A percentile compares a stretch with the other conserved stretches of the same genome.
phyloP scores from a whole-genome alignment of 352 stramenopile genomes.

The Globisporangium solare region DNA sequence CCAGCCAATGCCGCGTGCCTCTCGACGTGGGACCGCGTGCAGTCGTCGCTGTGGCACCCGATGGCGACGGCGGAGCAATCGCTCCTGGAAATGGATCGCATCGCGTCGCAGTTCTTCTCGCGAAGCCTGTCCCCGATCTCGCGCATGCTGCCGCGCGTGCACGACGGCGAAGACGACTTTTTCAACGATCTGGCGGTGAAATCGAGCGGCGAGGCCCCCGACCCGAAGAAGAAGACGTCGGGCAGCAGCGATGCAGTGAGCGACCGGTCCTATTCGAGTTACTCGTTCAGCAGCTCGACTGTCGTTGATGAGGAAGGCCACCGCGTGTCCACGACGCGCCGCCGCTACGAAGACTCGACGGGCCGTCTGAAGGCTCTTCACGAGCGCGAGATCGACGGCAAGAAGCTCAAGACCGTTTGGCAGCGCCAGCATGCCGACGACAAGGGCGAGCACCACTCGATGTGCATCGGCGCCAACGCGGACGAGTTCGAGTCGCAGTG shows the following conservation, averaged over 20 bases:
- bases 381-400: constrained; percentile 60
- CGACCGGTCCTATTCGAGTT: no score
- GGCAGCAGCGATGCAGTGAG: no score
- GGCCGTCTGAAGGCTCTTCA: constrained; percentile 65
- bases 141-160: constrained; percentile 10
- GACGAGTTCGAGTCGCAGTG: constrained; percentile 69
- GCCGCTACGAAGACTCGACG: constrained; percentile 74
- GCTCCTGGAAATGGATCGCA: constrained; percentile 42
- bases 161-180: constrained; percentile 17
- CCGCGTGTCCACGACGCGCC: constrained; percentile 42
- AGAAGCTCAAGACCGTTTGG: constrained; percentile 26
- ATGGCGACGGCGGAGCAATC: constrained; percentile 74
- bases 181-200: no score
- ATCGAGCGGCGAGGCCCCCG: no score
- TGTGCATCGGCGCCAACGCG: constrained; percentile 24
- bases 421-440: constrained; percentile 31
- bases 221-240: constrained; percentile 21
- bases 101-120: constrained; percentile 1
- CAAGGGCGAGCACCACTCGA: constrained; percentile 47
- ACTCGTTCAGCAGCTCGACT: constrained; percentile 4
- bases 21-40: constrained; percentile 71
- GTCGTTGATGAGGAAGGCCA: constrained; percentile 21
- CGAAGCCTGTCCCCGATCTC: no score
- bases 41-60: constrained; percentile 64
- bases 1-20: constrained; percentile 11